Conservation (phyloP, 1,284 basidiomycete species). For the Naganishia sp. region DNA sequence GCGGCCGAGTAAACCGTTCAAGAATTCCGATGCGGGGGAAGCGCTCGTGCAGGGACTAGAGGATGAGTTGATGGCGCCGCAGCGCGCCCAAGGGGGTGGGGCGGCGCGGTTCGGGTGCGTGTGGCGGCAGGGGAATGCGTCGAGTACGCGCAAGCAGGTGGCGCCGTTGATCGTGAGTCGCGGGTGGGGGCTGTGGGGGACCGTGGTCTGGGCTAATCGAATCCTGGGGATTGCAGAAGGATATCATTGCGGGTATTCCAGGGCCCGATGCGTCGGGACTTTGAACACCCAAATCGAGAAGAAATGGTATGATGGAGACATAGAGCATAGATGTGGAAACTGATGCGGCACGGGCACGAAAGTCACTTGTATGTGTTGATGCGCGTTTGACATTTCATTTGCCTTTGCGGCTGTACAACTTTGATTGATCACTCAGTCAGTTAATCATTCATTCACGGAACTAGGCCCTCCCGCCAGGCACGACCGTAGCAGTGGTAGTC, state of each 20-base stretch:
- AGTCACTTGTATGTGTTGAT: no score
- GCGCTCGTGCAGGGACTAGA: constrained; percentile 33
- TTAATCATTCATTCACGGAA: neutral
- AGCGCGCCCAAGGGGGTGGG: neutral
- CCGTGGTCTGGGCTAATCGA: no score
- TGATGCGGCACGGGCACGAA: no score
- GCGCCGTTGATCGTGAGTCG: constrained; percentile 65
- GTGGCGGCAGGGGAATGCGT: constrained; percentile 74
- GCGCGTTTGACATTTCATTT: neutral
- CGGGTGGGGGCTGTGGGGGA: no score
- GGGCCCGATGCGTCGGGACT: constrained; percentile 1
- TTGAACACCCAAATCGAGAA: neutral
- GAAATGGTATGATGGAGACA: neutral
- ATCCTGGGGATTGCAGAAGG: constrained; percentile 10
- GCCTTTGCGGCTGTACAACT: neutral
- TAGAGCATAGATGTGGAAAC: neutral
- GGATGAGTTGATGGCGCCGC: constrained; percentile 31
- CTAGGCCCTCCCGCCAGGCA: constrained; percentile 1
- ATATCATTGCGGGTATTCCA: constrained; percentile 25
- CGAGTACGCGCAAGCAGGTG: constrained; percentile 74
- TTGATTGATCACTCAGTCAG: neutral
- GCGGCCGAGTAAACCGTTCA: constrained; percentile 20
- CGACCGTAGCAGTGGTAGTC: neutral
- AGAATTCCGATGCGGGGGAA: constrained; percentile 31
- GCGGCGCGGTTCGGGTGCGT: constrained; percentile 53